Percentiles rank a stretch among this genome's conserved stretches.
phyloP scores from a whole-genome alignment of 306 rosid species.

The Rosa persica region DNA sequence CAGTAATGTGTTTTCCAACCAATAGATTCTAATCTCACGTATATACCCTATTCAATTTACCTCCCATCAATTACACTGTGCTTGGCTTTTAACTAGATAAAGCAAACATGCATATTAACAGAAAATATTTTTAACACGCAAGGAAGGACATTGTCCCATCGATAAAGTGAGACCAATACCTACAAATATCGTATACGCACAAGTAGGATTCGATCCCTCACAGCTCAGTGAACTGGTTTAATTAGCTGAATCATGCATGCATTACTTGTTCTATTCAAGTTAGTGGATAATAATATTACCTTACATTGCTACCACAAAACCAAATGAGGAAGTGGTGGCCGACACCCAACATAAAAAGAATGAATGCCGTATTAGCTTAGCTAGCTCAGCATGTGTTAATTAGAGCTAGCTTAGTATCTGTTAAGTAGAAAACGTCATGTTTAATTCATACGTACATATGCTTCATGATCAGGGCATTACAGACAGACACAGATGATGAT shows the following conservation, averaged over 20 bases:
- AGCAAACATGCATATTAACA: not conserved
- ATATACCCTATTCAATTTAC: not conserved
- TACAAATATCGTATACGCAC: not conserved
- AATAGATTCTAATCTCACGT: not conserved
- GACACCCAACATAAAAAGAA: constrained; percentile 51
- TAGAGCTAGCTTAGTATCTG: not conserved
- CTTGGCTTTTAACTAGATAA: not conserved
- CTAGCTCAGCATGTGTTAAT: not conserved
- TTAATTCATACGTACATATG: not conserved
- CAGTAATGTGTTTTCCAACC: not conserved
- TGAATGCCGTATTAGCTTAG: constrained; percentile 29
- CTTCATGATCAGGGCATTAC: not conserved
- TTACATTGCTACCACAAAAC: not conserved
- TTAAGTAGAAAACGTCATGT: not conserved
- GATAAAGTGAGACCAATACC: not conserved
- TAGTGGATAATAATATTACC: not conserved
- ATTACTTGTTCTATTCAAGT: not conserved
- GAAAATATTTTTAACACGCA: not conserved
- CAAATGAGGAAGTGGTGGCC: constrained; percentile 25
- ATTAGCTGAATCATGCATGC: not conserved
- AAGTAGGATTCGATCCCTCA: not conserved
- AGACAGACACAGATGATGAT: not conserved
- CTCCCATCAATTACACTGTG: not conserved
- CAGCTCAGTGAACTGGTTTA: not conserved
- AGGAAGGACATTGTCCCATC: not conserved